A percentile compares a stretch with the other conserved stretches of the same genome.
phyloP scores from a whole-genome alignment of 2,329 filamentous ascomycete genomes.

The Mollisia scopiformis region DNA sequence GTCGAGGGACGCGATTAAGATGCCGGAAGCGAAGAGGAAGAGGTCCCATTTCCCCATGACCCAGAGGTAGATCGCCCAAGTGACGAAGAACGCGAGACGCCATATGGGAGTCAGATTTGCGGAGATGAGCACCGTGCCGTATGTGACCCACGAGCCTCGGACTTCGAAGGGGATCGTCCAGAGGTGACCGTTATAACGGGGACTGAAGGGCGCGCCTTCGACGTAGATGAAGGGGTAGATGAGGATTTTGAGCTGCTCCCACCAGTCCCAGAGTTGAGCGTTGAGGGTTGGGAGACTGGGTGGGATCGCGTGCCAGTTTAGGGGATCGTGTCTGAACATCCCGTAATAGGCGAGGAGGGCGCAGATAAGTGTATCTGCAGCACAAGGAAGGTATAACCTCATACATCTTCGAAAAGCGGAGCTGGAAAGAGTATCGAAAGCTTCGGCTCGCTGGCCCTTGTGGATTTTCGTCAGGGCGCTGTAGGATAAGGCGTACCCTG shows the following conservation, averaged over 20 bases:
- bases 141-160: conserved; percentile 7
- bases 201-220: conserved; percentile 16
- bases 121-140: conserved; percentile 6
- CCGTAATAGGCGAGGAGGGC: neutral
- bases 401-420: neutral
- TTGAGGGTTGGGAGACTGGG: neutral
- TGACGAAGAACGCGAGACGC: conserved; percentile 1
- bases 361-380: neutral
- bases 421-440: neutral
- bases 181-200: conserved; percentile 22
- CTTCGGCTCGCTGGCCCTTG: neutral
- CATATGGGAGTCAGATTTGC: neutral
- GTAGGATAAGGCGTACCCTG: neutral
- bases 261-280: neutral
- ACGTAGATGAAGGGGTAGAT: conserved; percentile 4
- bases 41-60: conserved; percentile 13
- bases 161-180: conserved; percentile 23
- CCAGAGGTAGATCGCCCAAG: conserved; percentile 1
- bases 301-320: neutral
- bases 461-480: neutral
- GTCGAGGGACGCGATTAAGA: conserved; percentile 3
- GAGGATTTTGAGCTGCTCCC: neutral
- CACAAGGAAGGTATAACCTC: neutral
- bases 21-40: conserved; percentile 10
- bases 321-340: neutral